Evolutionary conservation across 257 asterid genomes (phyloP).

Genomic region (Primulina huaijiensis): DNA sequence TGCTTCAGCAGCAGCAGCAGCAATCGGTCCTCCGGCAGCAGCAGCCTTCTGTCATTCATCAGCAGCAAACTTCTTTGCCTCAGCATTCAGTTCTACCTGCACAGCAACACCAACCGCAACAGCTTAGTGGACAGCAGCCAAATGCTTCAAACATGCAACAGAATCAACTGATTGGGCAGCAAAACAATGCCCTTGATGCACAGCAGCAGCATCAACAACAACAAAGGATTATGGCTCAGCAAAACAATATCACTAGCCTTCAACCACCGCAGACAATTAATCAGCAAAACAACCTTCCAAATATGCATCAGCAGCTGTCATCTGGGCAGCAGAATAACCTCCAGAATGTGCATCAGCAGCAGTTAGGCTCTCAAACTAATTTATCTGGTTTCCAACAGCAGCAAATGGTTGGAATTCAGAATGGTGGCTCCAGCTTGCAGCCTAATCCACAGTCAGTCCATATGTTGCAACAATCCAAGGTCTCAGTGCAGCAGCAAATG

Average conservation of each 20-base stretch:
- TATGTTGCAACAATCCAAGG: conserved; percentile 73
- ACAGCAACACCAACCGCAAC: conserved; percentile 64
- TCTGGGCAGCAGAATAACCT: conserved; percentile 71
- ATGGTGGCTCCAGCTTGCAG: conserved; percentile 61
- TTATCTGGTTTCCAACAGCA: conserved; percentile 81
- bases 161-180: conserved; percentile 74
- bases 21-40: conserved; percentile 83
- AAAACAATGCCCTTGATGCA: conserved; percentile 58
- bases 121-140: conserved; percentile 64
- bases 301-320: conserved; percentile 70
- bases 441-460: conserved; percentile 66
- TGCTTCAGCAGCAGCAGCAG: conserved; percentile 71
- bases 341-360: conserved; percentile 72
- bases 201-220: conserved; percentile 51
- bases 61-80: conserved; percentile 54
- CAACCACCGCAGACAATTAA: conserved; percentile 67
- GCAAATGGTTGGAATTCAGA: conserved; percentile 72
- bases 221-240: conserved; percentile 85
- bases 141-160: conserved; percentile 64
- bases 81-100: conserved; percentile 56
- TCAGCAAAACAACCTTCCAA: conserved; percentile 73
- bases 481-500: conserved; percentile 72
- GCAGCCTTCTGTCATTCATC: conserved; percentile 50
- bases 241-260: conserved; percentile 46
- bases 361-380: conserved; percentile 60